These are phyloP conservation scores for Pisolithus microcarpus DNA, from an alignment of 768 basidiomycete species.

Conservation along the genomic window DNA sequence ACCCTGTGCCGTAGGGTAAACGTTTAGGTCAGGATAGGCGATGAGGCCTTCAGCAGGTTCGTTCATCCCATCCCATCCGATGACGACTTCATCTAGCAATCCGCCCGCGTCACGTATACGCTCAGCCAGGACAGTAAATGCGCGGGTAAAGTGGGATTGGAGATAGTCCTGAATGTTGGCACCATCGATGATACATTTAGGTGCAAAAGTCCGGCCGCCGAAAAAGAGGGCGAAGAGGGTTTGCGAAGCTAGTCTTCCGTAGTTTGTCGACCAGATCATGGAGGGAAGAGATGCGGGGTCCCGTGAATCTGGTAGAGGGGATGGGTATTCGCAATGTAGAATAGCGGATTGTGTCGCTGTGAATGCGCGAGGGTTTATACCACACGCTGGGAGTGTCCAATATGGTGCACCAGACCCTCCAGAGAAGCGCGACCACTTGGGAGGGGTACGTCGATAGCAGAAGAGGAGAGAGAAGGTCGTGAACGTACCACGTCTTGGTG, in stretches of 20 bases:
- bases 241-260: constrained; percentile 78
- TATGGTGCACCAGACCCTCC: constrained; percentile 93
- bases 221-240: constrained; percentile 95
- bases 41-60: constrained; percentile 83
- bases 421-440: constrained; percentile 89
- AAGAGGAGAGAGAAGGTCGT: background rate
- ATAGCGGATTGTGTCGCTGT: constrained; percentile 81
- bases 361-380: constrained; percentile 79
- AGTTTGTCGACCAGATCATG: constrained; percentile 98
- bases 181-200: constrained; percentile 86
- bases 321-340: constrained; percentile 84
- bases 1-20: constrained; percentile 59
- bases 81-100: constrained; percentile 77
- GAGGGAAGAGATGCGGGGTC: constrained; percentile 73
- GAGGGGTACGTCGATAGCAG: constrained; percentile 1
- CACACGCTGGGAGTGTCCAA: constrained; percentile 89
- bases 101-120: constrained; percentile 67
- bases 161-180: constrained; percentile 88
- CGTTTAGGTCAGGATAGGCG: constrained; percentile 59
- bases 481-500: constrained; percentile 87
- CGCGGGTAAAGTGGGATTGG: constrained; percentile 67
- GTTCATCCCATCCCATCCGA: constrained; percentile 97
- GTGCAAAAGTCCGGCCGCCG: constrained; percentile 83
- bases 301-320: constrained; percentile 37
- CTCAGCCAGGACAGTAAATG: constrained; percentile 71